Percentiles rank a stretch among this genome's conserved stretches.
Evolutionary conservation across 2,329 filamentous ascomycete species (phyloP).

Genomic region (Fusarium sp.): DNA sequence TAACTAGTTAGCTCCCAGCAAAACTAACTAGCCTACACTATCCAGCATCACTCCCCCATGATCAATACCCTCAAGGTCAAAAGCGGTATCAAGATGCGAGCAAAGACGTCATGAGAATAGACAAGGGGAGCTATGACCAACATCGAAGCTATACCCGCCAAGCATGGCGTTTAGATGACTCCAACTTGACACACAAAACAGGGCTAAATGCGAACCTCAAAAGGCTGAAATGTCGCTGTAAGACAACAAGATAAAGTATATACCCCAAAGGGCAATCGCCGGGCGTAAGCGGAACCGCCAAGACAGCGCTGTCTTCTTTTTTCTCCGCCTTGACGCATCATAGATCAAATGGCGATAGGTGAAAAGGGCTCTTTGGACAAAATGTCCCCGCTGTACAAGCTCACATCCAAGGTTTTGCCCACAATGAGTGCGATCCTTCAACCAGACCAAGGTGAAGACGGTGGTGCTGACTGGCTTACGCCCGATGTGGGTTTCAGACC

Average conservation of each 20-base stretch:
- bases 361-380: neutral
- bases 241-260: neutral
- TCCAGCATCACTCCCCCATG: constrained; percentile 2
- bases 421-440: neutral
- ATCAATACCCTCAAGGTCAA: constrained; percentile 7
- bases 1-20: neutral
- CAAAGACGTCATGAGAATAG: constrained; percentile 22
- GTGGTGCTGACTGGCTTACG: constrained; percentile 31
- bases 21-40: neutral
- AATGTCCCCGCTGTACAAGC: neutral
- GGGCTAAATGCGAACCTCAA: neutral
- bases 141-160: neutral
- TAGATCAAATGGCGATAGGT: neutral
- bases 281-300: constrained; percentile 14
- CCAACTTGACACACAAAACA: neutral
- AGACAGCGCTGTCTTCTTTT: neutral
- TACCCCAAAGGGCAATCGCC: constrained; percentile 27
- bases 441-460: neutral
- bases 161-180: neutral
- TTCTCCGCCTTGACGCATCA: constrained; percentile 5
- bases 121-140: constrained; percentile 28
- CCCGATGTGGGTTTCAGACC: neutral
- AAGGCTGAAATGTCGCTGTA: constrained; percentile 5
- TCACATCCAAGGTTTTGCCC: neutral
- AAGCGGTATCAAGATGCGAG: constrained; percentile 40